These are phyloP conservation scores for Sporothrix luriei DNA, from an alignment of 2,329 filamentous ascomycete species.

Conservation along the genomic window DNA sequence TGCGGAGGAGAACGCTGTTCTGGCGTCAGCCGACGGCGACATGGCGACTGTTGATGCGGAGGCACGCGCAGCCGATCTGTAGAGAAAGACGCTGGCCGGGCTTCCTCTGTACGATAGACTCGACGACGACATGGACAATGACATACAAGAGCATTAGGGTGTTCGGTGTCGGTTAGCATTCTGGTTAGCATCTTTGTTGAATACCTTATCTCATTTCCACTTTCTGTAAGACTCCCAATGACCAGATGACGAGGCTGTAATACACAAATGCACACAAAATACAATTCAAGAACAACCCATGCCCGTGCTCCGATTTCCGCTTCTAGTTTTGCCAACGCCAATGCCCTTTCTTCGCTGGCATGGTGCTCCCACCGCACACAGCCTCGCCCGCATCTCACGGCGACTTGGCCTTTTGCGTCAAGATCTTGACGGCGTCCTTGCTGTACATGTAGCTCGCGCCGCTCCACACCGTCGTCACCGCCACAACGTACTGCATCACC, in stretches of 20 bases:
- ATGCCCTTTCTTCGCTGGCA: conserved; percentile 17
- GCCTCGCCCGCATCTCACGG: not conserved
- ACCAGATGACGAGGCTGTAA: conserved; percentile 18
- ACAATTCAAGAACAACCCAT: not conserved
- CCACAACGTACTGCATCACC: conserved; percentile 73
- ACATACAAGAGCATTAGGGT: conserved; percentile 13
- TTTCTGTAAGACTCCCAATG: not conserved
- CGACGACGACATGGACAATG: conserved; percentile 17
- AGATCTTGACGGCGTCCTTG: conserved; percentile 88
- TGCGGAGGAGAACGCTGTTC: conserved; percentile 26
- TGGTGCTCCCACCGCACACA: not conserved
- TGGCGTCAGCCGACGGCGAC: conserved; percentile 41
- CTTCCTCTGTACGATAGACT: conserved; percentile 1
- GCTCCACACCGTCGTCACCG: conserved; percentile 88
- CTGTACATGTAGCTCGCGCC: conserved; percentile 88
- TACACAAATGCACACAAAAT: conserved; percentile 10
- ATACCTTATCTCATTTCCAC: not conserved
- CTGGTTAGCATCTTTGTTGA: not conserved
- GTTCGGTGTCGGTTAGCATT: not conserved
- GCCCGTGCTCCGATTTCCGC: conserved; percentile 11
- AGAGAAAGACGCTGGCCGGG: conserved; percentile 5
- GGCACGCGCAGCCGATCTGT: conserved; percentile 46
- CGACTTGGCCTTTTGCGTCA: conserved; percentile 48
- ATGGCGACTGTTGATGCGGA: conserved; percentile 48
- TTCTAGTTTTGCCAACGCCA: not conserved